A percentile compares a stretch with the other conserved stretches of the same genome.
Evolutionary conservation across 23 red algal genomes (phyloP).

Genomic region (Gracilaria vermiculophylla): DNA sequence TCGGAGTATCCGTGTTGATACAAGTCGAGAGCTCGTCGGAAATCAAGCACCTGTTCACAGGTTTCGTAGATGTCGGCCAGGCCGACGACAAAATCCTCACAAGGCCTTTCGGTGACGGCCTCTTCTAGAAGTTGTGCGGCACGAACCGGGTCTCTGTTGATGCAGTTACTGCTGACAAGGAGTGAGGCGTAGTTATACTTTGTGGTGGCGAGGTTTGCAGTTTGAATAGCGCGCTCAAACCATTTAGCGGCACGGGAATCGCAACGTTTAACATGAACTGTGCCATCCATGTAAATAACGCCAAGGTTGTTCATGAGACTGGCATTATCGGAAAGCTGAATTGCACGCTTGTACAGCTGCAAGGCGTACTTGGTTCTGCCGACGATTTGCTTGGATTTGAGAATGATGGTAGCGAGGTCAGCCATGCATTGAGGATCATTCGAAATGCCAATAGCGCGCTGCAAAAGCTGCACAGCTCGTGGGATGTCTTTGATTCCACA

Average conservation of each 20-base stretch:
- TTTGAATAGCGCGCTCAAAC: slow-evolving; percentile 3
- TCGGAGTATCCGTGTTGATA: not conserved
- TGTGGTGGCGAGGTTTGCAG: not conserved
- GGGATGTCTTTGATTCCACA: not conserved
- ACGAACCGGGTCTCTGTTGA: not conserved
- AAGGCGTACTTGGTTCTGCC: not conserved
- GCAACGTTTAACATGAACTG: not conserved
- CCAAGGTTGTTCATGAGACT: slow-evolving; percentile 20
- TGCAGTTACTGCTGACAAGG: not conserved
- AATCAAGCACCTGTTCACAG: not conserved
- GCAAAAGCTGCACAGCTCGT: not conserved
- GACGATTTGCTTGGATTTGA: not conserved
- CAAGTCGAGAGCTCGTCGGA: not conserved
- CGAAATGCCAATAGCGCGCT: not conserved
- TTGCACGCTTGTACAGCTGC: not conserved
- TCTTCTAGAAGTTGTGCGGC: slow-evolving; percentile 3
- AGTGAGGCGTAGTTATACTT: not conserved
- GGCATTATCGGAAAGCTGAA: not conserved
- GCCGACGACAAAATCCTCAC: not conserved
- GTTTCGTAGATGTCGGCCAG: slow-evolving; percentile 1
- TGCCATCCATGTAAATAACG: slow-evolving; percentile 1
- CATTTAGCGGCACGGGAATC: not conserved
- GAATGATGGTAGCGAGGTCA: not conserved
- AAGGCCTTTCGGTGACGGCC: not conserved
- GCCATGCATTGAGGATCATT: slow-evolving; percentile 1